Percentiles rank a stretch among this genome's conserved stretches.
phyloP scores from a whole-genome alignment of 768 basidiomycete species.

The Auriculariales sp. region DNA sequence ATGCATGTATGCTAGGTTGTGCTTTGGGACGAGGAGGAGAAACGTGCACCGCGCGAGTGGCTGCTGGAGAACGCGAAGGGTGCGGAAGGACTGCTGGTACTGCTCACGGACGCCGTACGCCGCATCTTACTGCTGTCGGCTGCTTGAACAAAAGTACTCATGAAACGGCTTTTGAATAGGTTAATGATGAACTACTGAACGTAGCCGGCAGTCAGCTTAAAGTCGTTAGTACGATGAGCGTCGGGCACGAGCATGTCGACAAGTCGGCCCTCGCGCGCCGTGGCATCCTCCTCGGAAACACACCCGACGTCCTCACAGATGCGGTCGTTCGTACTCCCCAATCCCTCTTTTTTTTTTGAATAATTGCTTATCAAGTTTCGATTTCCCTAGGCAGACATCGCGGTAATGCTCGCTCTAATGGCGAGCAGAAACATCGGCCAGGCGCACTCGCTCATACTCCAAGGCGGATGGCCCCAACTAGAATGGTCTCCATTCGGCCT shows the following conservation, averaged over 20 bases:
- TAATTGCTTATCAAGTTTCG: conserved; percentile 39
- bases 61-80: conserved; percentile 57
- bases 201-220: conserved; percentile 62
- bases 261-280: conserved; percentile 41
- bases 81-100: conserved; percentile 41
- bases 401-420: conserved; percentile 88
- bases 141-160: conserved; percentile 9
- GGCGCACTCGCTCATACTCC: conserved; percentile 47
- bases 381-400: conserved; percentile 79
- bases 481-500: conserved; percentile 75
- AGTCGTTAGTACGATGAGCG: conserved; percentile 88
- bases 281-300: conserved; percentile 69
- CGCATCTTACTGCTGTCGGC: conserved; percentile 6
- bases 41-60: conserved; percentile 34
- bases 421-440: conserved; percentile 69
- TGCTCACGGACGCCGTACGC: conserved; percentile 56
- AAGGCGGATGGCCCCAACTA: conserved; percentile 71
- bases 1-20: too few relatives aligned
- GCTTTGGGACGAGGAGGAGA: not conserved
- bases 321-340: conserved; percentile 33
- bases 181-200: conserved; percentile 59
- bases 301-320: conserved; percentile 86
- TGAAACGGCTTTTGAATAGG: conserved; percentile 22
- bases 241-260: conserved; percentile 82
- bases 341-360: not conserved